A percentile compares a stretch with the other conserved stretches of the same genome.
phyloP scores from a whole-genome alignment of 768 basidiomycete genomes.

The Gautieria morchelliformis region DNA sequence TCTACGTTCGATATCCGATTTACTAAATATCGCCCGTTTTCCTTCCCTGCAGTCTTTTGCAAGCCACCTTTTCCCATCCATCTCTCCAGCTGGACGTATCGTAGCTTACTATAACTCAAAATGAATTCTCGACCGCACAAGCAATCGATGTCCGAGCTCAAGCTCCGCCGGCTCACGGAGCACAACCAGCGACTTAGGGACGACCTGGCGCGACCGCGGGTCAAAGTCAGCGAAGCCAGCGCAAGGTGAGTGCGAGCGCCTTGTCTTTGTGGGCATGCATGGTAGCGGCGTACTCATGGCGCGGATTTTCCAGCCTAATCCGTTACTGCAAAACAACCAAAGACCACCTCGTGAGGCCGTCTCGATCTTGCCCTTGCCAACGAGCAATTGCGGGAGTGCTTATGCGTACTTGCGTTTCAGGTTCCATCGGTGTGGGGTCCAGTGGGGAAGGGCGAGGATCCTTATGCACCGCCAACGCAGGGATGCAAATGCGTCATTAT shows the following conservation, averaged over 20 bases:
- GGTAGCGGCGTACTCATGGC: not conserved
- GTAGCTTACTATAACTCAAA: conserved; percentile 1
- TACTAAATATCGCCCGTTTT: no score
- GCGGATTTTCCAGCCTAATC: conserved; percentile 59
- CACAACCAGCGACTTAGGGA: conserved; percentile 88
- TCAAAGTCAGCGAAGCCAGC: conserved; percentile 86
- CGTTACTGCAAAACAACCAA: conserved; percentile 90
- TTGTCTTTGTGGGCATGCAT: not conserved
- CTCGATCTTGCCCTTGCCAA: conserved; percentile 1
- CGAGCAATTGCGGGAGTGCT: not conserved
- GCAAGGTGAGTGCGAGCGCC: conserved; percentile 53
- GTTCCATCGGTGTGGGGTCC: conserved; percentile 97
- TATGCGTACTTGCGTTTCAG: conserved; percentile 29
- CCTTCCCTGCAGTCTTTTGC: not conserved
- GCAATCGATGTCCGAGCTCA: conserved; percentile 97
- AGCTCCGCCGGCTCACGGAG: conserved; percentile 86
- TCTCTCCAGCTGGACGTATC: no score
- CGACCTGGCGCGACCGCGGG: conserved; percentile 81
- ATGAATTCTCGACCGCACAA: conserved; percentile 30
- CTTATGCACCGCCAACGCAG: conserved; percentile 68
- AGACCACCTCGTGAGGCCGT: conserved; percentile 68
- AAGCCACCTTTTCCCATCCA: not conserved
- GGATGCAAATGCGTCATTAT: conserved; percentile 61
- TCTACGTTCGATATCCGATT: no score
- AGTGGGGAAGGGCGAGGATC: conserved; percentile 85